These are phyloP conservation scores for Handroanthus guayacan DNA, from an alignment of 257 asterid genomes.

Conservation along the genomic window DNA sequence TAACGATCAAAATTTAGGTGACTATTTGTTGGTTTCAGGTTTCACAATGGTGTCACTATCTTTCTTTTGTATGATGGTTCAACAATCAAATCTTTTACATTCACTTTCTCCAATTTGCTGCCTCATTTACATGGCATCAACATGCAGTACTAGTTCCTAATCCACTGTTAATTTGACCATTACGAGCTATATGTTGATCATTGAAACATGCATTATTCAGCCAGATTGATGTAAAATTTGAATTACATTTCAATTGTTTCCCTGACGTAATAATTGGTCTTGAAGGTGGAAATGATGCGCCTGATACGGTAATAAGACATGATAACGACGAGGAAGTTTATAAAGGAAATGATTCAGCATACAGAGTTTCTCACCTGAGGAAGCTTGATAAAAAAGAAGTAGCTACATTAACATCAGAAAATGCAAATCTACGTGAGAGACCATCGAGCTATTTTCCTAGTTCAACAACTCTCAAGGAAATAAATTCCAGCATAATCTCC, in stretches of 20 bases:
- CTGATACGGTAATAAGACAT: slow-evolving; percentile 8
- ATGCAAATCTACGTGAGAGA: slow-evolving; percentile 27
- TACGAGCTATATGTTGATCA: neutral
- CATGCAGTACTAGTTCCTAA: neutral
- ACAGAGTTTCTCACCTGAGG: neutral
- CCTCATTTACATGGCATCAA: neutral
- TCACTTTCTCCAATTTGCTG: neutral
- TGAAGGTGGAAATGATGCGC: slow-evolving; percentile 41
- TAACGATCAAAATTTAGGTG: neutral
- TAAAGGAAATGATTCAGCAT: slow-evolving; percentile 21
- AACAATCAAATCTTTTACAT: neutral
- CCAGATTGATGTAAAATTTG: neutral
- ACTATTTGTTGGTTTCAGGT: neutral
- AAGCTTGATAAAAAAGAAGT: slow-evolving; percentile 24
- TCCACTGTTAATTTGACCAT: neutral
- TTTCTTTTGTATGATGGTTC: neutral
- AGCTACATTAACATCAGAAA: slow-evolving; percentile 25
- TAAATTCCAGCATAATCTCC: slow-evolving; percentile 61
- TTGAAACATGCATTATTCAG: neutral
- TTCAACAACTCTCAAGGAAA: slow-evolving; percentile 56
- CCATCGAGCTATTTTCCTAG: slow-evolving; percentile 12
- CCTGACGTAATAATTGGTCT: slow-evolving; percentile 17
- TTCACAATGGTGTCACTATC: neutral
- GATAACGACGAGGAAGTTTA: slow-evolving; percentile 21
- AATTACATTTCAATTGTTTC: neutral